Conservation (phyloP, 2,329 filamentous ascomycete genomes). For the Corynespora cassiicola region DNA sequence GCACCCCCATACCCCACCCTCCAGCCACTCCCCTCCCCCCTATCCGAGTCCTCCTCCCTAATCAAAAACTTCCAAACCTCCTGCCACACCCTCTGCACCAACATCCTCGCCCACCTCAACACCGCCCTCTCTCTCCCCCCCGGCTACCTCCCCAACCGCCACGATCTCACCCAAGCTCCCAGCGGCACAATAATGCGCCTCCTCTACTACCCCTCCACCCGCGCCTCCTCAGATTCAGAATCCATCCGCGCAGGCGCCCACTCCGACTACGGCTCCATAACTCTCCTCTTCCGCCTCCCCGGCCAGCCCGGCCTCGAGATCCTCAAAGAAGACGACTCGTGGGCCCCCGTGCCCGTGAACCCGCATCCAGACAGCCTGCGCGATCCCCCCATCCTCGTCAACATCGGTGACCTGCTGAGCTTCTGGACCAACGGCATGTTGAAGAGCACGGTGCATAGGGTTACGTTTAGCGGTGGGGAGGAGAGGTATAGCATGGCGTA, state of each 20-base stretch:
- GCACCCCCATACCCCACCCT: conserved; percentile 71
- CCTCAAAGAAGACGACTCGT: conserved; percentile 61
- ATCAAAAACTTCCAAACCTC: conserved; percentile 71
- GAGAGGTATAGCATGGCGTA: conserved; percentile 66
- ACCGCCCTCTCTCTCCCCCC: conserved; percentile 69
- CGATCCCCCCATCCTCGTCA: conserved; percentile 56
- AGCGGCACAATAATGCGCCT: conserved; percentile 59
- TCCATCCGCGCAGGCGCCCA: conserved; percentile 91
- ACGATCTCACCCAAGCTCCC: conserved; percentile 58
- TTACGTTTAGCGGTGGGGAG: conserved; percentile 69
- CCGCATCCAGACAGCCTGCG: conserved; percentile 66
- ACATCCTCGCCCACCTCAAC: conserved; percentile 78
- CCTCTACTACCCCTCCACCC: conserved; percentile 59
- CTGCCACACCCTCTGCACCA: conserved; percentile 76
- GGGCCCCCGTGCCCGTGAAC: conserved; percentile 53
- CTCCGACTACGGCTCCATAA: conserved; percentile 79
- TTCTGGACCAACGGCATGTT: conserved; percentile 93
- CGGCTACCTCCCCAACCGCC: conserved; percentile 67
- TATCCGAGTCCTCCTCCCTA: conserved; percentile 65
- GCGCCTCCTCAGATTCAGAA: conserved; percentile 33
- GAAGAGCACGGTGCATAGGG: conserved; percentile 86
- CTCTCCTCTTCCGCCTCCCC: conserved; percentile 80
- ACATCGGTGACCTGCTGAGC: conserved; percentile 76
- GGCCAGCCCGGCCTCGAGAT: conserved; percentile 90
- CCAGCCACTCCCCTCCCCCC: conserved; percentile 75